These are phyloP conservation scores for Chaetomium fimeti DNA, from an alignment of 495 filamentous ascomycete species.

Conservation along the genomic window DNA sequence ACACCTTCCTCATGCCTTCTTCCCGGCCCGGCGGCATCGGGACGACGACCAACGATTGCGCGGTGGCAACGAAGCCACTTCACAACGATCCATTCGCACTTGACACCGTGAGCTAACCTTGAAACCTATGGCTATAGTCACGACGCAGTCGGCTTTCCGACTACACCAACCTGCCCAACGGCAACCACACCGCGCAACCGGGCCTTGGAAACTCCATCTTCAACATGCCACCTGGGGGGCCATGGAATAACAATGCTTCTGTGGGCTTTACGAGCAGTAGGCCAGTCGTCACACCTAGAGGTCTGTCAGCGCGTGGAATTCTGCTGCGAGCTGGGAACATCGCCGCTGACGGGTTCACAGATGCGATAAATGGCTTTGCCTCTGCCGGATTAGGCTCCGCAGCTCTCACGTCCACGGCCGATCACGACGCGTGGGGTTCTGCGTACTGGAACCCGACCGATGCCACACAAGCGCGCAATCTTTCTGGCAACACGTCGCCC, in stretches of 20 bases:
- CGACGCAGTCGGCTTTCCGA: constrained; percentile 14
- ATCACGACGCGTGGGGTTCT: constrained; percentile 55
- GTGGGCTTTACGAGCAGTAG: constrained; percentile 56
- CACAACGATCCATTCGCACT: not conserved
- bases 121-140: not conserved
- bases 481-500: constrained; percentile 35
- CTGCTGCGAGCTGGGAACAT: not conserved
- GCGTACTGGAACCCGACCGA: constrained; percentile 58
- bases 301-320: constrained; percentile 33
- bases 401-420: constrained; percentile 63
- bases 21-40: not conserved
- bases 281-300: constrained; percentile 46
- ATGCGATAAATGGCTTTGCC: constrained; percentile 40
- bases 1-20: not conserved
- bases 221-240: not conserved
- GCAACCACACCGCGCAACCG: constrained; percentile 30
- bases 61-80: not conserved
- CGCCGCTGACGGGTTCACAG: constrained; percentile 33
- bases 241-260: constrained; percentile 56
- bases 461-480: constrained; percentile 30
- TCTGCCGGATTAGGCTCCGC: constrained; percentile 56
- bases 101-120: not conserved
- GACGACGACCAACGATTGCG: not conserved
- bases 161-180: constrained; percentile 27
- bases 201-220: not conserved